These are phyloP conservation scores for Biscogniauxia sp. DNA, from an alignment of 2,329 filamentous ascomycete genomes.

Conservation along the genomic window DNA sequence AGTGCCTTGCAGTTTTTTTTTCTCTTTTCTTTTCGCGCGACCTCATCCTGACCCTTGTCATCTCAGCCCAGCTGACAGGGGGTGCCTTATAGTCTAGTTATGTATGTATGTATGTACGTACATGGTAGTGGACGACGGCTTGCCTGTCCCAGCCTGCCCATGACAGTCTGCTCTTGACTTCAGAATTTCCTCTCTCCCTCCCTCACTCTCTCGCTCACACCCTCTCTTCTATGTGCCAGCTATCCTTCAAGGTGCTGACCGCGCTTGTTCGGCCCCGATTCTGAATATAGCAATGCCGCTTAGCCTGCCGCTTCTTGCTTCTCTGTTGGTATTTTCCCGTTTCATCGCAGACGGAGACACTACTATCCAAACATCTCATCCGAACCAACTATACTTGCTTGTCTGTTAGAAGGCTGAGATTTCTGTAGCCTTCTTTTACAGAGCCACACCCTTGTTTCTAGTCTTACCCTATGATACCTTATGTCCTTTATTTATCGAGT, in stretches of 20 bases:
- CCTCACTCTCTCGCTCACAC: background rate
- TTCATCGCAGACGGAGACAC: conserved; percentile 37
- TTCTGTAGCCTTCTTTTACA: conserved; percentile 32
- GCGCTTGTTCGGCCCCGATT: conserved; percentile 30
- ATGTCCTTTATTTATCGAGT: conserved; percentile 32
- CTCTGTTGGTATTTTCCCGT: conserved; percentile 35
- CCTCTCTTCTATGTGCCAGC: conserved; percentile 8
- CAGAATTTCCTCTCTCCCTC: background rate
- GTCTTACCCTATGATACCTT: conserved; percentile 24
- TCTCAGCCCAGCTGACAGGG: conserved; percentile 5
- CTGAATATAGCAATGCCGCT: conserved; percentile 43
- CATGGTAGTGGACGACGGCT: conserved; percentile 1
- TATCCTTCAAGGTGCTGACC: conserved; percentile 25
- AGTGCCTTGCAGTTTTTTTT: conserved; percentile 4
- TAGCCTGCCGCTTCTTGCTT: conserved; percentile 33
- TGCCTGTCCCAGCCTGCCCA: conserved; percentile 3
- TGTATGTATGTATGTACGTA: background rate
- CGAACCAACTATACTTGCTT: conserved; percentile 1
- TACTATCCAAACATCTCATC: conserved; percentile 31
- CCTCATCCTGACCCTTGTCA: conserved; percentile 3
- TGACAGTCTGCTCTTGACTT: background rate
- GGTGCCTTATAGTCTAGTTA: background rate
- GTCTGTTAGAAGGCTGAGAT: conserved; percentile 39
- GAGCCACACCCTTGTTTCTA: conserved; percentile 27
- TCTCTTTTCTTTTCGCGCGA: conserved; percentile 1